Evolutionary conservation across 2,329 filamentous ascomycete genomes (phyloP).

Genomic region (Exophiala calicioides): DNA sequence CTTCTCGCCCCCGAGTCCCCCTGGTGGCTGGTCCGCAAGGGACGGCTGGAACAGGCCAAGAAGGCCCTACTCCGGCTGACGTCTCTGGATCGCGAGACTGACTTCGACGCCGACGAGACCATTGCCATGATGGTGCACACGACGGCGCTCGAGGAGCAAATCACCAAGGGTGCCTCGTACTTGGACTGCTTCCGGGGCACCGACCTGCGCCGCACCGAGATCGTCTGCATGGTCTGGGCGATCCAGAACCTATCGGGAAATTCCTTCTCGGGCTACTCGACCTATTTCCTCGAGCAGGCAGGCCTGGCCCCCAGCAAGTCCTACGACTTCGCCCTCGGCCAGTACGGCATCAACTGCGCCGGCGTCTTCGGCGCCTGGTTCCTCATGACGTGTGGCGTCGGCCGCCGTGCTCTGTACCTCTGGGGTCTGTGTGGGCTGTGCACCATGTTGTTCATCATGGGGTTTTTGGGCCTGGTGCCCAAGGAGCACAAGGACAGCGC

Average conservation of each 20-base stretch:
- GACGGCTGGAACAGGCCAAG: constrained; percentile 50
- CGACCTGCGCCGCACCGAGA: constrained; percentile 76
- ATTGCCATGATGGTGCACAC: constrained; percentile 93
- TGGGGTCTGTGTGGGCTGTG: constrained; percentile 73
- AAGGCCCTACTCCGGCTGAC: constrained; percentile 48
- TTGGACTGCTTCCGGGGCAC: constrained; percentile 80
- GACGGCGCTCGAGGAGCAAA: constrained; percentile 74
- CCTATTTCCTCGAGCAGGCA: constrained; percentile 43
- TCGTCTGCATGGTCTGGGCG: constrained; percentile 65
- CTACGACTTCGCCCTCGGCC: constrained; percentile 44
- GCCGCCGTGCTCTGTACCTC: constrained; percentile 74
- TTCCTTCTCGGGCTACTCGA: constrained; percentile 65
- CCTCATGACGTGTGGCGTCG: constrained; percentile 72
- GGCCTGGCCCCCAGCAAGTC: constrained; percentile 41
- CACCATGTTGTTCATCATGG: constrained; percentile 76
- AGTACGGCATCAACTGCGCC: constrained; percentile 52
- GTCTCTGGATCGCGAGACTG: constrained; percentile 55
- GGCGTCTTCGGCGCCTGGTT: constrained; percentile 81
- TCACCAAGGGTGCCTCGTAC: constrained; percentile 72
- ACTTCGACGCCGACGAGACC: constrained; percentile 80
- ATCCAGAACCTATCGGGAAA: constrained; percentile 66
- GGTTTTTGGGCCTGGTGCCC: constrained; percentile 76
- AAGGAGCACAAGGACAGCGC: constrained; percentile 58
- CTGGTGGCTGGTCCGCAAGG: constrained; percentile 54
- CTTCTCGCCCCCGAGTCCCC: constrained; percentile 53